Evolutionary conservation across 768 basidiomycete species (phyloP), one percentile per base, ranked within the genome.

Genomic region (Lactarius quietus): DNA sequence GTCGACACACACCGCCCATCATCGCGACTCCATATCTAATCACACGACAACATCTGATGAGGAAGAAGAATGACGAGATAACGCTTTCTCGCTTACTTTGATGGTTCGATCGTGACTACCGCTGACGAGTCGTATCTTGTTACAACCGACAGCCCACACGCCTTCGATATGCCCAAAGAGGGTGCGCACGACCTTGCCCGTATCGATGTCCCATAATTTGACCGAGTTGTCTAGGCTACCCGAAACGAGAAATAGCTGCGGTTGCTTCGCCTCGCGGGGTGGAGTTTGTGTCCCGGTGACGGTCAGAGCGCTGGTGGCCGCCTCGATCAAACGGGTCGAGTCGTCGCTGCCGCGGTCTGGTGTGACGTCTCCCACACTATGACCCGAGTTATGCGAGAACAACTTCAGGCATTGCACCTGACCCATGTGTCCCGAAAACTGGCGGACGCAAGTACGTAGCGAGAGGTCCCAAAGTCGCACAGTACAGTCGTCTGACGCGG

Each of bases 91-190:
- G 74, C 84, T 67, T 57, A 93, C 95, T 86, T 97, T 97, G 80
- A 97, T 90, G n/a, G 94, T 97, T 33, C 93, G 85, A 77, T 97
- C 94, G 73, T 98, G 96, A 72, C 93, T 95, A 8, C 87, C 95
- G 60, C 92, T 95, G 29, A 95, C 94, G 57, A 99, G 79, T 60
- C 96, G 82, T 72, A 98, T 81, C 73, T 93, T 90, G 75, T 99
- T 95, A 69, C 89, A 87, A 28, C 93, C 94, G 35, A 98, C 90
- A 3, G 87, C 88, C 97, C 97, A 99, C 20, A 99, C 94, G 61
- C 97, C 97, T 74, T 99, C 97, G 71, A 98, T 95, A 75, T 98
- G 95, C 1, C 95, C 97, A 74, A 99, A 99, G 67, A 95, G 83
- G 48, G 97, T 98, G 72, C 84, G 81, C 56, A 84, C 78, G 28